phyloP scores from a whole-genome alignment of 75 land plant species.

The Cryptomeria japonica region DNA sequence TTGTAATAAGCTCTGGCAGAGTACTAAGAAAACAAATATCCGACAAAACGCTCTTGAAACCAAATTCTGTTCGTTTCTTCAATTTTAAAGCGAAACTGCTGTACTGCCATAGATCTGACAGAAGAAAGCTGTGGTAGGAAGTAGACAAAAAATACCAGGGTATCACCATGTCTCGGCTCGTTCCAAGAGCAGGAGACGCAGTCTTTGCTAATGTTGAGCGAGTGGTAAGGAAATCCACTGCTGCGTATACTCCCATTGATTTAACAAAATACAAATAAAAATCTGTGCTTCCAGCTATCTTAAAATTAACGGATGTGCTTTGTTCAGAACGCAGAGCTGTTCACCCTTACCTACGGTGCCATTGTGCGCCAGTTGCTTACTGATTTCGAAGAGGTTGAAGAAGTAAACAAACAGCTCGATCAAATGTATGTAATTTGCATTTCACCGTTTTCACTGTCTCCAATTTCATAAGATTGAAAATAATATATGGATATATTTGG shows the following conservation, averaged over 20 bases:
- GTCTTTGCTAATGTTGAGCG: conserved; percentile 71
- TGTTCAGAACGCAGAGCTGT: conserved; percentile 87
- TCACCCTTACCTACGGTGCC: conserved; percentile 92
- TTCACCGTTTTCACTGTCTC: neutral
- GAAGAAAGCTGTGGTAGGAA: neutral
- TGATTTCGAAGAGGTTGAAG: conserved; percentile 94
- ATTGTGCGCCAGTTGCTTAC: conserved; percentile 92
- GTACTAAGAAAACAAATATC: neutral
- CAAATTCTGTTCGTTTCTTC: neutral
- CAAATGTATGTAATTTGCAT: conserved; percentile 78
- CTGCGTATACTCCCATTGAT: neutral
- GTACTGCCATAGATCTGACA: neutral
- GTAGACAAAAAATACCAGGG: neutral
- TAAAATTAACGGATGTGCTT: neutral
- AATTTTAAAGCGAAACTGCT: neutral
- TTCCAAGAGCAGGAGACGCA: conserved; percentile 58
- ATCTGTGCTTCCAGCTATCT: neutral
- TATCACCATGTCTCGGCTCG: conserved; percentile 43
- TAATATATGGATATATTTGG: neutral
- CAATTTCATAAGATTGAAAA: neutral
- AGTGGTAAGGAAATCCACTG: conserved; percentile 30
- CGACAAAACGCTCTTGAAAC: neutral
- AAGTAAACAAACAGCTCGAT: conserved; percentile 98
- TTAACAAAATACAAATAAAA: neutral
- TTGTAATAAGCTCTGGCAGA: neutral